These are phyloP conservation scores for Endoconidiophora laricicola DNA, from an alignment of 2,329 filamentous ascomycete genomes.

Conservation along the genomic window DNA sequence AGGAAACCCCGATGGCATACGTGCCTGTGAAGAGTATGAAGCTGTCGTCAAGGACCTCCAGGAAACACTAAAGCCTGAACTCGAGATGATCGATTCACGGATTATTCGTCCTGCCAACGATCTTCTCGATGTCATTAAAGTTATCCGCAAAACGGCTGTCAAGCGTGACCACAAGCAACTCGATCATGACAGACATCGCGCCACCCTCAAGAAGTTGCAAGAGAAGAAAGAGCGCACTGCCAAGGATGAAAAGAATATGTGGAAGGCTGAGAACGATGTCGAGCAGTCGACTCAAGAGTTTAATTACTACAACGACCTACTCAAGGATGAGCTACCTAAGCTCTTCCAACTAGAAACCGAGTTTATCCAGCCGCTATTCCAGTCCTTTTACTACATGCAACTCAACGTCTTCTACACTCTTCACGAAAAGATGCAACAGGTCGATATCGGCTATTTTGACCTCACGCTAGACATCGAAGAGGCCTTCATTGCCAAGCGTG, in stretches of 20 bases:
- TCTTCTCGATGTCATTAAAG: slow-evolving; percentile 85
- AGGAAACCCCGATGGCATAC: slow-evolving; percentile 83
- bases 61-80: slow-evolving; percentile 71
- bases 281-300: slow-evolving; percentile 89
- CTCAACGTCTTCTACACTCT: slow-evolving; percentile 98
- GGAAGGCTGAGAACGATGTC: slow-evolving; percentile 83
- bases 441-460: slow-evolving; percentile 97
- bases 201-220: slow-evolving; percentile 78
- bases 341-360: slow-evolving; percentile 79
- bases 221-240: slow-evolving; percentile 94
- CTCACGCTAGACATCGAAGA: slow-evolving; percentile 80
- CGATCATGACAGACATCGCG: slow-evolving; percentile 79
- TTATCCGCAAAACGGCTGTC: slow-evolving; percentile 69
- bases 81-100: slow-evolving; percentile 92
- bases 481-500: slow-evolving; percentile 76
- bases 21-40: slow-evolving; percentile 93
- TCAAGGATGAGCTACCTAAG: slow-evolving; percentile 90
- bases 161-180: slow-evolving; percentile 97
- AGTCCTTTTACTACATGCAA: slow-evolving; percentile 99
- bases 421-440: slow-evolving; percentile 92
- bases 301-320: slow-evolving; percentile 92
- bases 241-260: slow-evolving; percentile 95
- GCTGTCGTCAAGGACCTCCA: slow-evolving; percentile 75
- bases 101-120: slow-evolving; percentile 88
- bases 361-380: slow-evolving; percentile 93